Evolutionary conservation across 768 basidiomycete species (phyloP).

Genomic region (Epithele typhae): DNA sequence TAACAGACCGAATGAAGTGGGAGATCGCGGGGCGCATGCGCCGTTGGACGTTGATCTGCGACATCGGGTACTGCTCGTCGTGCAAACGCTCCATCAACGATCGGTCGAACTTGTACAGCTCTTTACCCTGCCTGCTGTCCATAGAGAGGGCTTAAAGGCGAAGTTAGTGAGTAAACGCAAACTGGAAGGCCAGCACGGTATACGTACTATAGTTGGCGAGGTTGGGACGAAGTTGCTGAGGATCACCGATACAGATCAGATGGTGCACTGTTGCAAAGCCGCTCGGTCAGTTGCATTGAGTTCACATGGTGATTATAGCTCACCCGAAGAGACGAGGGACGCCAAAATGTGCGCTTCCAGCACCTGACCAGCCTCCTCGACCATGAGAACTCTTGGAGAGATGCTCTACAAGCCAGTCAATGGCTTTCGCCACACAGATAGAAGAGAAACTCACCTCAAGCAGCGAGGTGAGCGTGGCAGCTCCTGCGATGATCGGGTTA

Average conservation of each 20-base stretch:
- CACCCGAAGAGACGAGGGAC: conserved; percentile 41
- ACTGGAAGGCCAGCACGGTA: no score
- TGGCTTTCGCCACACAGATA: no score
- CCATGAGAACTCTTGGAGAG: conserved; percentile 56
- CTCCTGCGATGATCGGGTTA: no score
- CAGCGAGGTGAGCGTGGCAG: conserved; percentile 59
- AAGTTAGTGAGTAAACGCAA: no score
- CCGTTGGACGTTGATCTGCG: conserved; percentile 64
- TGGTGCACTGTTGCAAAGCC: conserved; percentile 49
- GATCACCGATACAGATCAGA: conserved; percentile 78
- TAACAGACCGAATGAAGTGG: conserved; percentile 52
- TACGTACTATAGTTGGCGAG: conserved; percentile 58
- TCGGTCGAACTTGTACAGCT: conserved; percentile 54
- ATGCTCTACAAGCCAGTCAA: conserved; percentile 43
- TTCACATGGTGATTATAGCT: no score
- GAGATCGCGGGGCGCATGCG: conserved; percentile 74
- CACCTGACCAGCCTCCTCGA: conserved; percentile 82
- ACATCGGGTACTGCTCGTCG: conserved; percentile 53
- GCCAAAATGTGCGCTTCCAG: conserved; percentile 73
- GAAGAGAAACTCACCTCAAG: conserved; percentile 44
- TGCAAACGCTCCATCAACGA: conserved; percentile 75
- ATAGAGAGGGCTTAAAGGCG: conserved; percentile 52
- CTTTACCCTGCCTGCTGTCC: conserved; percentile 53
- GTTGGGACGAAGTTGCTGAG: conserved; percentile 67
- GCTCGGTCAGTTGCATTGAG: background rate